A percentile compares a stretch with the other conserved stretches of the same genome.
These are phyloP conservation scores for Epichloe aotearoae DNA, from an alignment of 2,329 filamentous ascomycete species.

Conservation along the genomic window DNA sequence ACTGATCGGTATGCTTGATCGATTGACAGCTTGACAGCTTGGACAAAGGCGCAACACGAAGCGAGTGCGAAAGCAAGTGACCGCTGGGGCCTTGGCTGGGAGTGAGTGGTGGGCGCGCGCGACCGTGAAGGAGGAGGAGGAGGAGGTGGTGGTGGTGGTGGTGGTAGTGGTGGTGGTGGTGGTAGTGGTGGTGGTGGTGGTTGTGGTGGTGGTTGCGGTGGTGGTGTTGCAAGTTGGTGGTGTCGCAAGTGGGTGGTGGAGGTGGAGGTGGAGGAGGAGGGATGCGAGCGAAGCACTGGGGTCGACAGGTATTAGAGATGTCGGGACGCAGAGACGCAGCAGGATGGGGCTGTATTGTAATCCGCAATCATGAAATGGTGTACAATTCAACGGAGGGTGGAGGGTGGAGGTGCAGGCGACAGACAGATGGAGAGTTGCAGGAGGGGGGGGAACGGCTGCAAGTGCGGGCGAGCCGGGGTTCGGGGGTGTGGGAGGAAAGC, in stretches of 20 bases:
- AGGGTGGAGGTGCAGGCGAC: constrained; percentile 2
- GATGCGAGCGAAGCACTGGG: constrained; percentile 8
- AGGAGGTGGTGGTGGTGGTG: background rate
- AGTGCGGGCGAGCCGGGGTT: constrained; percentile 1
- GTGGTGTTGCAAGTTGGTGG: background rate
- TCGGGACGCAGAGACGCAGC: background rate
- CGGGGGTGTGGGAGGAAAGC: background rate
- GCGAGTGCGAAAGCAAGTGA: constrained; percentile 1
- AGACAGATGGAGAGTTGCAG: constrained; percentile 4
- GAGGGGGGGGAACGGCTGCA: constrained; percentile 7
- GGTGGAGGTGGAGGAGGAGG: constrained; percentile 10
- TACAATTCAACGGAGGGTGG: background rate
- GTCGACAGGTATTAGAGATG: constrained; percentile 4
- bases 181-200: constrained; percentile 6
- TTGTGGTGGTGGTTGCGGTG: constrained; percentile 6
- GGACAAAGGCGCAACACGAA: constrained; percentile 1
- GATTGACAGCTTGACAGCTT: background rate
- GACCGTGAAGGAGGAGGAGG: constrained; percentile 2
- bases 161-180: constrained; percentile 5
- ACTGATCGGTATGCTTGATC: background rate
- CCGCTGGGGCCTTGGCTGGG: constrained; percentile 8
- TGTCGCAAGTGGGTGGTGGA: constrained; percentile 9
- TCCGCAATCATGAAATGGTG: background rate
- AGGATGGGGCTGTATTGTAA: background rate
- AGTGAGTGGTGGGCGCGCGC: constrained; percentile 8